phyloP scores from a whole-genome alignment of 768 basidiomycete species.

The Lactifluus echinatus region DNA sequence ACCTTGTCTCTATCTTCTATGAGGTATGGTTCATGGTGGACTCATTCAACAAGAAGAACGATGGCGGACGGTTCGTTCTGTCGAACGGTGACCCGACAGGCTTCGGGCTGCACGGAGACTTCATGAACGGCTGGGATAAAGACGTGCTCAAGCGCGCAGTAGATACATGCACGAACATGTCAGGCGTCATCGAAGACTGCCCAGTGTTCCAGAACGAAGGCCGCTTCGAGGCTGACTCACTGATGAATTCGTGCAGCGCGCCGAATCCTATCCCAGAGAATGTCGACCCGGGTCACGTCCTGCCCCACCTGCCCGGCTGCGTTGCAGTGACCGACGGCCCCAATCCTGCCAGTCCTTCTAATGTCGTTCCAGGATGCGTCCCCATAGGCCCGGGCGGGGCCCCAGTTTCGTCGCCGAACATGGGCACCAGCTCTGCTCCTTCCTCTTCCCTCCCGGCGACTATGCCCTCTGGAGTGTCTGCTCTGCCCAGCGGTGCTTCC shows the following conservation, averaged over 20 bases:
- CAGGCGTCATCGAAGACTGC: constrained; percentile 13
- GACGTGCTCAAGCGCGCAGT: constrained; percentile 34
- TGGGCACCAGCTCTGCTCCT: background rate
- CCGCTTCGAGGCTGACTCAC: background rate
- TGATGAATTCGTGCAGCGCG: background rate
- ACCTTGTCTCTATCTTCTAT: constrained; percentile 37
- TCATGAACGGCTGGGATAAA: constrained; percentile 35
- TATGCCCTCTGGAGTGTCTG: background rate
- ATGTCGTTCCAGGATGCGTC: background rate
- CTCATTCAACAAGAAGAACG: constrained; percentile 24
- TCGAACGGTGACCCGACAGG: constrained; percentile 39
- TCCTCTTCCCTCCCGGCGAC: background rate
- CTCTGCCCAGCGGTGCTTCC: background rate
- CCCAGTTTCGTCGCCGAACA: background rate
- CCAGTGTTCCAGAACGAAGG: background rate
- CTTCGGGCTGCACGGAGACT: constrained; percentile 33
- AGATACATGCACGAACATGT: constrained; percentile 22
- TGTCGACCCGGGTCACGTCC: background rate
- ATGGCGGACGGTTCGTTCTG: constrained; percentile 31
- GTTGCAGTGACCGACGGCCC: constrained; percentile 9
- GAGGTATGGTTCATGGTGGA: constrained; percentile 29
- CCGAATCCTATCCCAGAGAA: background rate
- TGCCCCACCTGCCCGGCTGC: constrained; percentile 10
- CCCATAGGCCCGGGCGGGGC: background rate
- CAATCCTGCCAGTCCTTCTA: background rate